These are phyloP conservation scores for Trichaptum fuscoviolaceum DNA, from an alignment of 768 basidiomycete species.

Conservation along the genomic window DNA sequence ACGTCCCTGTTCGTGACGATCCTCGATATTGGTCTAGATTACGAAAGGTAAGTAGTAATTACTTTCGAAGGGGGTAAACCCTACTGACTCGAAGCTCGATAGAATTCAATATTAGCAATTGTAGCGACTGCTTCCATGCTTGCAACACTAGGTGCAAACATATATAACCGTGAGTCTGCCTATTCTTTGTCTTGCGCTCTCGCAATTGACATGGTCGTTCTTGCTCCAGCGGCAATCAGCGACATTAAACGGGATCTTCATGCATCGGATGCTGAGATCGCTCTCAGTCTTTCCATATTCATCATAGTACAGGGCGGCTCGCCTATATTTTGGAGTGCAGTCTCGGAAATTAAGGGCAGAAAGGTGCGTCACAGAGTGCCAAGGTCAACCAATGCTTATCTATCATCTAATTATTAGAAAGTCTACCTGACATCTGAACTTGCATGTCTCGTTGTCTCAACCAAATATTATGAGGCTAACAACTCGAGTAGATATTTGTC, in stretches of 20 bases:
- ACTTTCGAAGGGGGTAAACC: constrained; percentile 1
- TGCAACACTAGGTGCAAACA: constrained; percentile 51
- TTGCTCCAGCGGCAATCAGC: constrained; percentile 50
- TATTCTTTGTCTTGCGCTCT: neutral
- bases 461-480: neutral
- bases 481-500: constrained; percentile 32
- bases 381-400: neutral
- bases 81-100: neutral
- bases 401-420: constrained; percentile 12
- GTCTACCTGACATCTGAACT: constrained; percentile 21
- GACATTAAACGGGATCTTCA: constrained; percentile 55
- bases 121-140: constrained; percentile 51
- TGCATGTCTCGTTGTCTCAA: constrained; percentile 12
- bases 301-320: constrained; percentile 65
- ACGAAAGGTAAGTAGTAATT: constrained; percentile 42
- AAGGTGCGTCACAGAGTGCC: constrained; percentile 38
- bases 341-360: constrained; percentile 72
- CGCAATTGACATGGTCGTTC: constrained; percentile 4
- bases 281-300: constrained; percentile 65
- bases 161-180: constrained; percentile 54
- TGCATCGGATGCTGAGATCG: constrained; percentile 57
- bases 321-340: constrained; percentile 62
- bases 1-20: constrained; percentile 46
- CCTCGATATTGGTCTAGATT: constrained; percentile 52
- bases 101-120: constrained; percentile 42